Base-by-base conservation (phyloP, 768 basidiomycete genomes). In the Leccinum aurantiacum region DNA sequence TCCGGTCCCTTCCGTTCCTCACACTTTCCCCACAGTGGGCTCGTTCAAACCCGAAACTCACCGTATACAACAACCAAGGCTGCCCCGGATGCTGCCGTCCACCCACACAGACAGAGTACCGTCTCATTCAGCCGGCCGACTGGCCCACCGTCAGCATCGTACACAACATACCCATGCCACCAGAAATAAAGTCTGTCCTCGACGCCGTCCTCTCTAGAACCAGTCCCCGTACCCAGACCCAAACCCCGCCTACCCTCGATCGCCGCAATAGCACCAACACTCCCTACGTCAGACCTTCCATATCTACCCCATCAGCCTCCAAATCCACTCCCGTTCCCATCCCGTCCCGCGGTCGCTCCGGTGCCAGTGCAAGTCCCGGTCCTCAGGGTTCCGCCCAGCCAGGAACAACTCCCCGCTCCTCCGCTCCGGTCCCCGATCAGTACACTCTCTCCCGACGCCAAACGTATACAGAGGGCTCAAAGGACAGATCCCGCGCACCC, bases 61-160 rank as follows among this genome's bases (percentile, higher is more conserved):
- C 81, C 33, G 83, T 83, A 17, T 83, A 82, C 69, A 77, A 81
- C 69, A 93, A 93, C 67, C 83, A 82, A 35, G 91, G 91, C 22
- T 93, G 90, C 90, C 92, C 92, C 46, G 91, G 91, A 41, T 94
- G 91, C 78, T 94, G 91, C 79, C 86, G 90, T n/a, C 77, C 90
- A 0, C 91, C 91, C 2, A 75, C 74, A 29, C 65, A 77, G 17
- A 76, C 69, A 57, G 91, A 93, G 72, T 79, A 82, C 65, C 79
- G 81, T 63, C 71, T 81, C 63, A 86, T 93, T 58, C 84, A 82
- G 22, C 80, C 85, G 54, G 86, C 87, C 3, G 91, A 92, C 72
- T 94, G 91, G 91, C 84, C 80, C 64, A 83, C 89, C 31, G 90
- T 93, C 71, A 88, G 84, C 74, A 80, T 82, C 62, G 84, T 92